Evolutionary conservation across 768 basidiomycete genomes (phyloP).

Genomic region (Lactarius hengduanensis): DNA sequence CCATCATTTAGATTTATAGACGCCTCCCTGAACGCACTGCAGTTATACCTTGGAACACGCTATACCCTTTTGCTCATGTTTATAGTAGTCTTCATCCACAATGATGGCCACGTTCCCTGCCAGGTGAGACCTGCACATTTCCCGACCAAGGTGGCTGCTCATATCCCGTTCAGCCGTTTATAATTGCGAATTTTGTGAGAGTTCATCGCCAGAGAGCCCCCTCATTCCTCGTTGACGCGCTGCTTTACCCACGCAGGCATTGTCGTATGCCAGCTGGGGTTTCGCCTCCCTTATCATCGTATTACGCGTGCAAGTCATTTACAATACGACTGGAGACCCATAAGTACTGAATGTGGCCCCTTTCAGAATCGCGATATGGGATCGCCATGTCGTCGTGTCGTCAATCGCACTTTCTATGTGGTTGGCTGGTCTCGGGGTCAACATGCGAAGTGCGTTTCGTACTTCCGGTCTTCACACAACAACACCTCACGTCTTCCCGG

Average conservation of each 20-base stretch:
- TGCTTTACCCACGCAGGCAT: not conserved
- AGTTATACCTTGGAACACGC: conserved; percentile 12
- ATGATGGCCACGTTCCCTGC: not conserved
- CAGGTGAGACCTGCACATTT: not conserved
- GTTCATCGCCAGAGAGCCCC: not conserved
- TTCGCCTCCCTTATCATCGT: conserved; percentile 9
- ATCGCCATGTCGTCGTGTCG: not conserved
- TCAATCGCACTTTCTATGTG: not conserved
- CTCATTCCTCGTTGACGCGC: not conserved
- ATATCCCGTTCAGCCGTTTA: not conserved
- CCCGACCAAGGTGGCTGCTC: not conserved
- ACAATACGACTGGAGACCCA: too few relatives aligned
- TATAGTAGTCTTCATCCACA: not conserved
- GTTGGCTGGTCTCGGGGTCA: not conserved
- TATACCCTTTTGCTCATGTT: not conserved
- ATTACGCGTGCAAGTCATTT: conserved; percentile 4
- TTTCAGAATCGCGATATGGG: conserved; percentile 12
- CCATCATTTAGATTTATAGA: not conserved
- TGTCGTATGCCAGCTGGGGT: not conserved
- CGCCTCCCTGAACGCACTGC: not conserved
- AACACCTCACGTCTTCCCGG: not conserved
- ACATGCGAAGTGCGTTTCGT: not conserved
- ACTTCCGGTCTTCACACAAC: not conserved
- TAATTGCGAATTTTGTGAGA: not conserved
- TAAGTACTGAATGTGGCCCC: not conserved